Evolutionary conservation across 2,329 filamentous ascomycete species (phyloP).

Genomic region (Laburnicola sp.): DNA sequence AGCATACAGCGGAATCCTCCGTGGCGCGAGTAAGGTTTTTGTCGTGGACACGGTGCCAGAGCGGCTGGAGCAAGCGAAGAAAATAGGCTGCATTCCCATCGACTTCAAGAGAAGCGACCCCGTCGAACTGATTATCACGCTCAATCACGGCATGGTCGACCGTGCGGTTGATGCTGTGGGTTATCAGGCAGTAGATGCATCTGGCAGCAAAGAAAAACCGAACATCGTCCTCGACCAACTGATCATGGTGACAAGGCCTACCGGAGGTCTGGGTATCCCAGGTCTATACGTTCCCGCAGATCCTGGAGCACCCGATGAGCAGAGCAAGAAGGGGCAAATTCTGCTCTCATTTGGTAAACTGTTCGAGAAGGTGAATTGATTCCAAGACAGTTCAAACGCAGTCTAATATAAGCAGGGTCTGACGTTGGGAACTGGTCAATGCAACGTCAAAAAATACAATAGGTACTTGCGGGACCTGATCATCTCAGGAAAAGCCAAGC

Average conservation of each 20-base stretch:
- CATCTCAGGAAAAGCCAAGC: conserved; percentile 65
- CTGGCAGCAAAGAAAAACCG: conserved; percentile 62
- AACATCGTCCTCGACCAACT: conserved; percentile 67
- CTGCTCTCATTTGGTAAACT: conserved; percentile 67
- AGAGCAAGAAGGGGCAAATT: conserved; percentile 65
- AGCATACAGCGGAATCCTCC: conserved; percentile 63
- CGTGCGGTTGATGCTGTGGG: conserved; percentile 67
- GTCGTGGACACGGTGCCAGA: conserved; percentile 66
- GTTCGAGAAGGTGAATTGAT: conserved; percentile 62
- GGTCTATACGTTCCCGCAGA: conserved; percentile 59
- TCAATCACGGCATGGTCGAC: conserved; percentile 64
- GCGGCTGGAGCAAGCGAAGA: conserved; percentile 61
- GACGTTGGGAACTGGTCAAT: conserved; percentile 64
- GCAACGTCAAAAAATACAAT: conserved; percentile 71
- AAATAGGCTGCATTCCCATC: conserved; percentile 64
- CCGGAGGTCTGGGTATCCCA: conserved; percentile 64
- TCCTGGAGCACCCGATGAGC: conserved; percentile 64
- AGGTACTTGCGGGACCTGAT: conserved; percentile 68
- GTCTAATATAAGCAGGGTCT: conserved; percentile 53
- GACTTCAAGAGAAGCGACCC: conserved; percentile 64
- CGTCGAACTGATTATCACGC: conserved; percentile 62
- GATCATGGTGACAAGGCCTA: conserved; percentile 64
- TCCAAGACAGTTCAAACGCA: background rate
- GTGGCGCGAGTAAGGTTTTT: conserved; percentile 64
- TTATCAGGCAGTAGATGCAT: conserved; percentile 62